Base-by-base conservation (phyloP, 2,329 filamentous ascomycete genomes). In the Hypomyces perniciosus region DNA sequence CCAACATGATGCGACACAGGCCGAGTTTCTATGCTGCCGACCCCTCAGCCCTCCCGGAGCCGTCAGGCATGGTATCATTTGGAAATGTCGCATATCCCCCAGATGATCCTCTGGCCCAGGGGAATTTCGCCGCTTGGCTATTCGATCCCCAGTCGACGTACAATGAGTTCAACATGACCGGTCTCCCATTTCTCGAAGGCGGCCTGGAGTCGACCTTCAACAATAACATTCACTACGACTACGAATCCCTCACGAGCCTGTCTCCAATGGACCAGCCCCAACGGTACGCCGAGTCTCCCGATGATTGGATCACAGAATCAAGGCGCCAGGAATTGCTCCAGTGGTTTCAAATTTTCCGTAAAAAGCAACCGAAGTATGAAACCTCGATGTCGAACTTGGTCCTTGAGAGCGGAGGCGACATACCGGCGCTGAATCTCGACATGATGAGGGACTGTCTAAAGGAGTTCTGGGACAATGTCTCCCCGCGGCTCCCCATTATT, bases 381-480 rank as follows among this genome's bases (percentile, higher is more conserved):
- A 55, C 34, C n/a, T 44, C 60, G 26, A 63, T 68, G 55, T 51
- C 61, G 3, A 65, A 62, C 29, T 58, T 75, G 2, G 62, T 71
- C 6, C 68, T 66, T 5, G 70, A 73, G 30, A 65, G 64, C 31
- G 67, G 63, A 9, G 71, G 68, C n/a, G 73, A 77, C 55, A 50
- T 73, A 5, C 71, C 73, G 0, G 68, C 65, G 1, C 71, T 95
- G 55, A 89, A 82, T 63, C 67, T 90, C 45, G 83, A 87, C 44
- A 91, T 92, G 81, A 85, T 95, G 78, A 84, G 89, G 61, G 86
- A 86, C 10, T 95, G 91, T 61, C 80, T 92, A 54, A 79, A 82
- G n/a, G 88, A 88, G 41, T 96, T 89, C 67, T 96, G 90, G 90
- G 81, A 86, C 46, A 82, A 88, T 61, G 88, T 95, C 50, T 90